These are phyloP conservation scores for Hysterangium stoloniferum DNA, from an alignment of 768 basidiomycete species.

Conservation along the genomic window DNA sequence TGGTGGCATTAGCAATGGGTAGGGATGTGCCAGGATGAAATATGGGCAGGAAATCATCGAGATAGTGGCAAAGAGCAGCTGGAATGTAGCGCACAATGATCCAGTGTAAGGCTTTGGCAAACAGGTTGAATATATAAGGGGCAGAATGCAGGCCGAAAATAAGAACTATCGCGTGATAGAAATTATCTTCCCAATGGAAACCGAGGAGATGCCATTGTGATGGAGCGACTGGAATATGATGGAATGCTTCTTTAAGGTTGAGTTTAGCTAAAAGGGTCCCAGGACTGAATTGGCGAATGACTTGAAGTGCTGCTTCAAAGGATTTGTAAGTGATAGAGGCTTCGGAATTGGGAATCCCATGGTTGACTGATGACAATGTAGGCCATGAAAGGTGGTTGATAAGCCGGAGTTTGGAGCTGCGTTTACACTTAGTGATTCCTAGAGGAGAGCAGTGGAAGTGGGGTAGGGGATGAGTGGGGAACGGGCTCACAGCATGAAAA, in stretches of 20 bases:
- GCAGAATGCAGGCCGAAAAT: slow-evolving; percentile 25
- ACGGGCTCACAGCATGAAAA: slow-evolving; percentile 15
- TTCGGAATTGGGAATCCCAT: slow-evolving; percentile 23
- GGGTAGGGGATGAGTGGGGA: slow-evolving; percentile 13
- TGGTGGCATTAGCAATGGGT: slow-evolving; percentile 11
- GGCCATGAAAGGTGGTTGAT: slow-evolving; percentile 21
- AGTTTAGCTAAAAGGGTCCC: slow-evolving; percentile 28
- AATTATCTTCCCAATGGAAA: slow-evolving; percentile 22
- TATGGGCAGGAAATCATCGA: slow-evolving; percentile 27
- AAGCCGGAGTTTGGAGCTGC: slow-evolving; percentile 12
- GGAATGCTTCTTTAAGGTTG: slow-evolving; percentile 32
- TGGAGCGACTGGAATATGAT: slow-evolving; percentile 26
- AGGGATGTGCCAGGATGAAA: slow-evolving; percentile 3
- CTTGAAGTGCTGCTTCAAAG: slow-evolving; percentile 13
- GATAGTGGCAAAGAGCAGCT: not conserved
- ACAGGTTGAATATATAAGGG: slow-evolving; percentile 36
- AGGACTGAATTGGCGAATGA: slow-evolving; percentile 15
- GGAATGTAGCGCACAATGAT: slow-evolving; percentile 28
- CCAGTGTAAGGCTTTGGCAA: slow-evolving; percentile 34
- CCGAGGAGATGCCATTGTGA: slow-evolving; percentile 29
- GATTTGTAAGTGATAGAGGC: slow-evolving; percentile 25
- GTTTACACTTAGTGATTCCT: slow-evolving; percentile 17
- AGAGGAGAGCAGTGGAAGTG: slow-evolving; percentile 19
- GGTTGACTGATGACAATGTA: slow-evolving; percentile 14
- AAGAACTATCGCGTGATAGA: slow-evolving; percentile 26